Conservation (phyloP, 2,329 filamentous ascomycete species). For the Fusarium tricinctum region DNA sequence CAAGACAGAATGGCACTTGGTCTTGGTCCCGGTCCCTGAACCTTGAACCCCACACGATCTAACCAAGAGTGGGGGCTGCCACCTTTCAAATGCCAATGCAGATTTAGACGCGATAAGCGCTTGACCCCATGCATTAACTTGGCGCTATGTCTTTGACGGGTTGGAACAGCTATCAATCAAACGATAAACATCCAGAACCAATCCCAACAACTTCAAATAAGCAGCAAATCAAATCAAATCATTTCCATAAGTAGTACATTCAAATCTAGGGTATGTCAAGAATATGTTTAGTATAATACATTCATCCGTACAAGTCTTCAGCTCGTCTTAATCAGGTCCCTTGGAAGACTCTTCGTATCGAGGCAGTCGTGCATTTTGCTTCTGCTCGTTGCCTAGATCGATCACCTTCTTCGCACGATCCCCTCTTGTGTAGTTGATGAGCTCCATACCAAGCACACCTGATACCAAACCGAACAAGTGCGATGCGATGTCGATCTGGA, state of each 20-base stretch:
- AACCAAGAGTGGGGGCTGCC: conserved; percentile 13
- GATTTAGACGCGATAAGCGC: conserved; percentile 44
- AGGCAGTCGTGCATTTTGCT: conserved; percentile 1
- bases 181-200: neutral
- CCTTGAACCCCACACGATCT: conserved; percentile 24
- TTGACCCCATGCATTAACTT: conserved; percentile 14
- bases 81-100: conserved; percentile 7
- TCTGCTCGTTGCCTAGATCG: conserved; percentile 13
- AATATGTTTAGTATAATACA: conserved; percentile 39
- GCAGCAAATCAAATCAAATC: conserved; percentile 16
- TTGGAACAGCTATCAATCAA: too few relatives aligned
- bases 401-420: conserved; percentile 39
- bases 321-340: conserved; percentile 11
- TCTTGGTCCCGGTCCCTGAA: conserved; percentile 26
- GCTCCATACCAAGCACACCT: conserved; percentile 60
- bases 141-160: conserved; percentile 1
- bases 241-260: conserved; percentile 31
- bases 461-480: conserved; percentile 66
- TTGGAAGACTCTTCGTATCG: conserved; percentile 5
- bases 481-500: conserved; percentile 65
- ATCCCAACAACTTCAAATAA: neutral
- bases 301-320: conserved; percentile 10
- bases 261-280: conserved; percentile 41
- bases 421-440: conserved; percentile 46
- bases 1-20: conserved; percentile 31